Evolutionary conservation across 805 yeast genomes (phyloP), one percentile per base, ranked within the genome.

Genomic region (Hermanozyma aechmeae): DNA sequence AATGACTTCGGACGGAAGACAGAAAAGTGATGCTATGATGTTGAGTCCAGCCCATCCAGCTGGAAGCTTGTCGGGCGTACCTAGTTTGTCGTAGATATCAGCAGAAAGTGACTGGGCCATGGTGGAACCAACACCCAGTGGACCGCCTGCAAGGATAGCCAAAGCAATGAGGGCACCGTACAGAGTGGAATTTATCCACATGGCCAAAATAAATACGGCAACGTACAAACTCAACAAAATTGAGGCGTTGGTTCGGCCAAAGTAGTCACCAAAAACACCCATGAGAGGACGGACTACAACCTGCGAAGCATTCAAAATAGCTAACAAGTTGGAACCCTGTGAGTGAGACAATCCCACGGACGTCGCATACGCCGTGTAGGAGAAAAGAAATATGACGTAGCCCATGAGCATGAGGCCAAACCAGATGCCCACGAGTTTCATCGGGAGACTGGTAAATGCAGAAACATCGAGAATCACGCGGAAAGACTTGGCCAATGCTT

Each of bases 231-330:
- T 42, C n/a, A 48, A 18, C 8, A 34, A 20, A 0, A 34, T 27
- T 0, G 55, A 40, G 9, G 50, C 35, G 35, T 71, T 73, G 30
- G 58, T 41, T 17, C 73, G 53, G 2, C 80, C 80, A 17, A 59
- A 31, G 5, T 38, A 42, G 42, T 70, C 77, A 13, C 71, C 74
- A 6, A 61, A 13, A 23, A 51, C 39, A 1, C 74, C 75, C 25
- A 76, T 63, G 4, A 54, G 28, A 2, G 74, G 56, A 23, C 81
- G 53, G 5, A 80, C 80, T 13, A 71, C 40, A 1, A 61, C 46
- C 28, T 75, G 70, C 22, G 53, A 56, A 12, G 54, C 67, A 42
- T 63, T 66, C 28, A 61, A 31, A 2, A 58, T 31, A 2, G 65
- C 58, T 17, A 64, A 56, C 20, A 59, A 30, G 23, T 40, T 41